phyloP scores from a whole-genome alignment of 331 rosid genomes.

The Pyracantha coccinea region DNA sequence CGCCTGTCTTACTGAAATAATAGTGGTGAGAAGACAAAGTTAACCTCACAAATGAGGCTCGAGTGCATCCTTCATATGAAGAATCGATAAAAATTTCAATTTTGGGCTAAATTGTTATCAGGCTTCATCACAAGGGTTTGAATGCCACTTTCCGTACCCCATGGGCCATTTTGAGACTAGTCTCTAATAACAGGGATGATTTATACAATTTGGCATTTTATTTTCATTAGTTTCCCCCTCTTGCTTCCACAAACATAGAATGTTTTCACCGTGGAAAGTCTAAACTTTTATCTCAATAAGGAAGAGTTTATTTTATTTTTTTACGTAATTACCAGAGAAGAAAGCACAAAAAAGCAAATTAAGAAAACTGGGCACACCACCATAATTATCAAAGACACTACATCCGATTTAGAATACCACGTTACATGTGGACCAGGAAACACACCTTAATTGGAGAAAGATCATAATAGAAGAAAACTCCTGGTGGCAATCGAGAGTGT shows the following conservation, averaged over 20 bases:
- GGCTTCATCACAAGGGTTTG: background rate
- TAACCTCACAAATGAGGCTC: background rate
- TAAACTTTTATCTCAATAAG: background rate
- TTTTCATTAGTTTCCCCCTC: background rate
- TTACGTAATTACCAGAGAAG: background rate
- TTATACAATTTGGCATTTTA: background rate
- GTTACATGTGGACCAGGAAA: background rate
- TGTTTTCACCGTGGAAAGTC: background rate
- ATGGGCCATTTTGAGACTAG: background rate
- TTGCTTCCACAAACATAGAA: background rate
- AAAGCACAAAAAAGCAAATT: background rate
- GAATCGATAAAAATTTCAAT: background rate
- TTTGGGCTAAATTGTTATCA: background rate
- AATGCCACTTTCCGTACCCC: background rate
- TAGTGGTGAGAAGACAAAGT: background rate
- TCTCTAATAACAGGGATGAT: background rate
- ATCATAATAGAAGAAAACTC: conserved; percentile 77
- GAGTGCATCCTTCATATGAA: background rate
- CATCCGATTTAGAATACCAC: background rate
- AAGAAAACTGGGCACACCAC: background rate
- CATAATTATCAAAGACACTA: background rate
- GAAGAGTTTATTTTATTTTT: background rate
- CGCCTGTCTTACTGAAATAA: too few relatives aligned
- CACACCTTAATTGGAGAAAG: conserved; percentile 86
- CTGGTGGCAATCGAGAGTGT: conserved; percentile 35